These are phyloP conservation scores for Saturnispora zaruensis DNA, from an alignment of 805 yeast species.

Conservation along the genomic window DNA sequence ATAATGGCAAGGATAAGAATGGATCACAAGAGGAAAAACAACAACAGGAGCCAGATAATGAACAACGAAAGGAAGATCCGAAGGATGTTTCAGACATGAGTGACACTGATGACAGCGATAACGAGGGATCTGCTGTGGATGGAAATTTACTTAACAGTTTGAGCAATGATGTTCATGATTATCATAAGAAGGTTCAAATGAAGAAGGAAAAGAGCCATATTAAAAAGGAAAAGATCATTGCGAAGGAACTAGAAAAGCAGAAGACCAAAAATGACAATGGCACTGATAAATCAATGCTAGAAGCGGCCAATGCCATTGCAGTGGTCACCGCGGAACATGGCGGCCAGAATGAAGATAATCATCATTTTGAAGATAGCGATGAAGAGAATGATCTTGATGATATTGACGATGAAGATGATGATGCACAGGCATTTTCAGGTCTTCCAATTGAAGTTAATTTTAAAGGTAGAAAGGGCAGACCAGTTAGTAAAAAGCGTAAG, in stretches of 20 bases:
- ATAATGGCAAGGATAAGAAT: background rate
- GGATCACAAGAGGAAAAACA: background rate
- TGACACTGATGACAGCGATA: background rate
- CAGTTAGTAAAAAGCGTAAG: constrained; percentile 1
- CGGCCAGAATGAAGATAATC: background rate
- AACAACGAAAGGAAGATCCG: background rate
- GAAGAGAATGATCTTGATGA: constrained; percentile 3
- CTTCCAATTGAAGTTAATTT: constrained; percentile 5
- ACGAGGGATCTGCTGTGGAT: constrained; percentile 3
- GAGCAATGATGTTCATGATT: constrained; percentile 24
- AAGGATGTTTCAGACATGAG: background rate
- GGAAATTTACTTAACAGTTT: constrained; percentile 18
- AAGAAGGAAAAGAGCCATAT: constrained; percentile 12
- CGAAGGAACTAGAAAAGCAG: constrained; percentile 3
- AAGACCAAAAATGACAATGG: constrained; percentile 1
- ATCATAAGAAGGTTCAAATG: constrained; percentile 24
- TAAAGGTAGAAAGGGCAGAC: background rate
- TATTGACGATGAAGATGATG: constrained; percentile 7
- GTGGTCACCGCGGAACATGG: background rate
- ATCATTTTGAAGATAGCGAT: background rate
- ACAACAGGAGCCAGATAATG: background rate
- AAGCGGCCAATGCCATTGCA: constrained; percentile 2
- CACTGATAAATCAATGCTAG: background rate
- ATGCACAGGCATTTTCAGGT: constrained; percentile 7
- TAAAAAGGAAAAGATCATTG: constrained; percentile 5